These are phyloP conservation scores for Leccinum ochraceum DNA, from an alignment of 768 basidiomycete genomes.

Conservation along the genomic window DNA sequence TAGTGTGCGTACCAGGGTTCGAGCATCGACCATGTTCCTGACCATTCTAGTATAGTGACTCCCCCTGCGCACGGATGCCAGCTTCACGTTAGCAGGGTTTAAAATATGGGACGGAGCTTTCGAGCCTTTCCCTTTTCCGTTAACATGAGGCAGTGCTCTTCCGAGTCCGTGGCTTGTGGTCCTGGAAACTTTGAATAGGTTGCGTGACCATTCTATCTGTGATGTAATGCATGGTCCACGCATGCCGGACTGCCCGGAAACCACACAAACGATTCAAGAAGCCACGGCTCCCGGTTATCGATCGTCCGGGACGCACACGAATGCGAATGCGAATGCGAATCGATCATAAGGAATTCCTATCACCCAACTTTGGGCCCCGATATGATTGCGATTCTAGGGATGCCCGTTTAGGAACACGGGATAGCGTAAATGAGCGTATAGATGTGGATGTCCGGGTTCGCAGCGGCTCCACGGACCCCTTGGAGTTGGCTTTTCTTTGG, in stretches of 20 bases:
- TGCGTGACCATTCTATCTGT: conserved; percentile 5
- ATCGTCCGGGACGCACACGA: not conserved
- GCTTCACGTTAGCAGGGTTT: conserved; percentile 20
- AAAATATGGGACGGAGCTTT: not conserved
- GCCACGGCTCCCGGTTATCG: conserved; percentile 6
- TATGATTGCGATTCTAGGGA: not conserved
- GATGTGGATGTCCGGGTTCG: not conserved
- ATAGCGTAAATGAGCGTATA: conserved; percentile 6
- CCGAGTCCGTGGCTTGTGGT: not conserved
- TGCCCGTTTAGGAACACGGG: not conserved
- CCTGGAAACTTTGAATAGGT: not conserved
- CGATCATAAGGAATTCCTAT: conserved; percentile 1
- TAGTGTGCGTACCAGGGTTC: conserved; percentile 2
- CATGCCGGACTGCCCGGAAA: not conserved
- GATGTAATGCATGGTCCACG: not conserved
- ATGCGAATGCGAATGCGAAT: conserved; percentile 6
- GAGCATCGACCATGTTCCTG: conserved; percentile 5
- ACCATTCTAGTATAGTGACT: conserved; percentile 1
- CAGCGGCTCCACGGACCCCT: conserved; percentile 26
- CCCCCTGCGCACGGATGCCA: conserved; percentile 3
- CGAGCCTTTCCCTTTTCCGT: not conserved
- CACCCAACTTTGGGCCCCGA: not conserved
- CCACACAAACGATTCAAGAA: not conserved
- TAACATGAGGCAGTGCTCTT: conserved; percentile 1
- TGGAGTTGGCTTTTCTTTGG: conserved; percentile 16